Evolutionary conservation across 164 flowering plant genomes (phyloP).

Genomic region (Magnolia officinalis): DNA sequence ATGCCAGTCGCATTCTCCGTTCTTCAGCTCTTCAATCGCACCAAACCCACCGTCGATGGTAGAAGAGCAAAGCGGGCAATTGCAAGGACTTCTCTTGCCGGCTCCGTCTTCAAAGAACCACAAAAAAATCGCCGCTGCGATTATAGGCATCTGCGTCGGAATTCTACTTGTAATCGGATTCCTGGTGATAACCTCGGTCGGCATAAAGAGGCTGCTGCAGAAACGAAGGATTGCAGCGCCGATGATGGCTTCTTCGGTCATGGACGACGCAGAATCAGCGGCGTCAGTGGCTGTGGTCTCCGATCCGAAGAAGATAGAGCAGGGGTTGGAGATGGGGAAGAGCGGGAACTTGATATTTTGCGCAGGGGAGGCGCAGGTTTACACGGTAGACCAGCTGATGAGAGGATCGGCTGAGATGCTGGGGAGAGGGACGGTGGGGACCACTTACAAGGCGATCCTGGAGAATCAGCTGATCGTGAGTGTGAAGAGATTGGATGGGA

Average conservation of each 20-base stretch:
- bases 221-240: not conserved
- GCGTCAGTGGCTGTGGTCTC: conserved; percentile 14
- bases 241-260: not conserved
- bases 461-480: conserved; percentile 68
- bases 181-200: conserved; percentile 19
- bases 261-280: not conserved
- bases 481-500: conserved; percentile 73
- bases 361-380: conserved; percentile 72
- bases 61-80: conserved; percentile 20
- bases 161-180: conserved; percentile 27
- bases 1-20: conserved; percentile 43
- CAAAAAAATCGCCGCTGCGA: conserved; percentile 17
- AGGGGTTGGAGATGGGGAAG: conserved; percentile 40
- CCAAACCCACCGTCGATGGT: conserved; percentile 20
- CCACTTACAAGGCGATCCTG: conserved; percentile 86
- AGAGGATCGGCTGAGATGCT: conserved; percentile 86
- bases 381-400: conserved; percentile 84
- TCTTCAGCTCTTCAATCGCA: conserved; percentile 32
- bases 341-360: conserved; percentile 78
- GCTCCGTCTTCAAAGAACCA: conserved; percentile 21
- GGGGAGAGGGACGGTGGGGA: conserved; percentile 80
- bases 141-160: conserved; percentile 42
- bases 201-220: not conserved
- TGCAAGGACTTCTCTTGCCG: conserved; percentile 29
- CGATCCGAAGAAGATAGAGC: conserved; percentile 32